Evolutionary conservation across 139 green algal genomes (phyloP).

Genomic region (Chlamydomonas sphaeroides): DNA sequence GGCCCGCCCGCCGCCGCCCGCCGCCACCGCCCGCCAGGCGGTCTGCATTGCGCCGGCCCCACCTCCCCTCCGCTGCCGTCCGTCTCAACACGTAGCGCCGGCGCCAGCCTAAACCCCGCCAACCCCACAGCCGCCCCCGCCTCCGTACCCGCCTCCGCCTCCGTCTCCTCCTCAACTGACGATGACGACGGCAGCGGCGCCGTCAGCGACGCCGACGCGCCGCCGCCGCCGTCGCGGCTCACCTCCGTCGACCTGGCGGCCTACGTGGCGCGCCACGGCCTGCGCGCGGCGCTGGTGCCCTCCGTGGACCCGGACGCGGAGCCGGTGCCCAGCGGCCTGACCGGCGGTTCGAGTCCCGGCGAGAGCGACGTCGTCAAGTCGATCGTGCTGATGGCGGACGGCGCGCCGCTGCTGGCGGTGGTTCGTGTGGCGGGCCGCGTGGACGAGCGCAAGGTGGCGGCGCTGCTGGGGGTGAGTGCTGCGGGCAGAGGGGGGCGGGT

Average conservation of each 20-base stretch:
- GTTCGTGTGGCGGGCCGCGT: slow-evolving; percentile 5
- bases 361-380: slow-evolving; percentile 6
- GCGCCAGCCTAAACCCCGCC: no score
- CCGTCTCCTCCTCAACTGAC: no score
- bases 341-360: no score
- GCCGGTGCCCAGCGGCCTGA: no score
- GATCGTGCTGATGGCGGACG: slow-evolving; percentile 11
- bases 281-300: neutral
- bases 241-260: neutral
- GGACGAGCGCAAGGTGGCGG: slow-evolving; percentile 39
- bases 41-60: no score
- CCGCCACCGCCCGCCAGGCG: no score
- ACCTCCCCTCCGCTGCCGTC: no score
- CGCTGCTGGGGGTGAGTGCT: neutral
- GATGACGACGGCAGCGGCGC: neutral
- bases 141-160: no score
- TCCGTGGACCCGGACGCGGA: no score
- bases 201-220: neutral
- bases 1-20: no score
- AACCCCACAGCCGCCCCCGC: neutral
- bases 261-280: neutral
- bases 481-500: neutral
- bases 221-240: neutral
- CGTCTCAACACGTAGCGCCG: no score
- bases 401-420: slow-evolving; percentile 15